Evolutionary conservation across 768 basidiomycete species (phyloP), one percentile per base, ranked within the genome.

Genomic region (Hebeloma cylindrosporum): DNA sequence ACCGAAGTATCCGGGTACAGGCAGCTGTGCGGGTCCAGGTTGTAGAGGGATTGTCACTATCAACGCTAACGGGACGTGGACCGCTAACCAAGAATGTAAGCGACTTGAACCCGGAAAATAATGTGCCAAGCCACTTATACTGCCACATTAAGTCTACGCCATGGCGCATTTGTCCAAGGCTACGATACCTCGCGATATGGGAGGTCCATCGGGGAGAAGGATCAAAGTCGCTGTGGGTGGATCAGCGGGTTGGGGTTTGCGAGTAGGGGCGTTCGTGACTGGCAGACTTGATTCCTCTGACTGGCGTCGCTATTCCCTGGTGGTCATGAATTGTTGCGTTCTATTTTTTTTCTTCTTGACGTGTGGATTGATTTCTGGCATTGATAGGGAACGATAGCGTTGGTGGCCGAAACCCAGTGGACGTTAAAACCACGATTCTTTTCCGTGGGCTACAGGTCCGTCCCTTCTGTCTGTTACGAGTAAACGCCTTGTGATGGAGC

Each of bases 121-220:
- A 22, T 13, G 26, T 17, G 25, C 21, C 34, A 25, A 21, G 7
- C 31, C 13, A 26, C 16, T 26, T 16, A 7, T 30, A 32, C 25
- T 26, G 22, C 25, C 28, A 33, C 21, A 32, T 21, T 22, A 25
- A 81, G 79, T 80, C 63, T 87, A 85, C 50, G 59, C 77, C 1
- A 79, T 87, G 78, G 82, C 80, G 3, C 84, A 87, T 29, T 77
- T 80, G 2, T 83, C 82, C 16, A 84, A 85, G 60, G 86, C 83
- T 9, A 74, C 82, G 34, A 66, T 85, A 11, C 85, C 86, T 1
- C 75, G 77, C 34, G 85, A 88, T 43, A 56, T 58, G 3, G 79
- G 77, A 5, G 85, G 86, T 1, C 81, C 84, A 1, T 83, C 68
- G 53, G 86, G 79, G 14, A 67, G 80, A 54, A 73, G 86, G 11